A percentile compares a stretch with the other conserved stretches of the same genome.
Evolutionary conservation across 768 basidiomycete species (phyloP).

Genomic region (Asterophora parasitica): DNA sequence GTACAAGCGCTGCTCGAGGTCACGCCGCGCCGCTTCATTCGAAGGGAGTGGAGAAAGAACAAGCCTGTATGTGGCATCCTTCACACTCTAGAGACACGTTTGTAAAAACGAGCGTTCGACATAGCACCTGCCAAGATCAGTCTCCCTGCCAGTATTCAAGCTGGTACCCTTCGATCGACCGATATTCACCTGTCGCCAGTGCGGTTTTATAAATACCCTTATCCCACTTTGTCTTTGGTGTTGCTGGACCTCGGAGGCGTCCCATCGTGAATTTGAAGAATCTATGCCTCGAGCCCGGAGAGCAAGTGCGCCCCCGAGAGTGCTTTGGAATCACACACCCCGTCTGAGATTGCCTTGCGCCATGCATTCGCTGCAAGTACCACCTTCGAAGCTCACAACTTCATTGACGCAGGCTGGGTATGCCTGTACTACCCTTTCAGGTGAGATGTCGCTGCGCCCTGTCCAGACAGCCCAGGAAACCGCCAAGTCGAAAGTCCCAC

Average conservation of each 20-base stretch:
- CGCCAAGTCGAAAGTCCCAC: not conserved
- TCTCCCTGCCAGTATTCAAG: conserved; percentile 42
- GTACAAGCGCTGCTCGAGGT: not conserved
- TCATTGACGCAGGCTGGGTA: not conserved
- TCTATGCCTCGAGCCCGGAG: conserved; percentile 32
- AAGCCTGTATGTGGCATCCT: conserved; percentile 27
- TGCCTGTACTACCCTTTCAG: not conserved
- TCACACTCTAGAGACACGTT: conserved; percentile 7
- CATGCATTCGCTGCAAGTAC: not conserved
- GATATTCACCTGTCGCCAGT: conserved; percentile 40
- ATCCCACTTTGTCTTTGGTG: conserved; percentile 50
- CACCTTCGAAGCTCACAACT: not conserved
- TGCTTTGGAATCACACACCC: conserved; percentile 13
- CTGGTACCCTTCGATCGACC: conserved; percentile 36
- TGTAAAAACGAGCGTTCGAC: not conserved
- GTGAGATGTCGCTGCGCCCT: not conserved
- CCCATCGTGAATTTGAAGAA: conserved; percentile 34
- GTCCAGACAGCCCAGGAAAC: not conserved
- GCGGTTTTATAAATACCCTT: conserved; percentile 43
- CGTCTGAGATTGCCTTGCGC: not conserved
- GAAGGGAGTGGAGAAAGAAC: conserved; percentile 38
- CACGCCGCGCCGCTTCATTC: conserved; percentile 28
- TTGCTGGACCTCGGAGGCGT: conserved; percentile 39
- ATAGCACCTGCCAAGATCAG: conserved; percentile 40
- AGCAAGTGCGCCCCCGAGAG: conserved; percentile 26